Evolutionary conservation across 2,329 filamentous ascomycete genomes (phyloP).

Genomic region (Hypoxylon sp.): DNA sequence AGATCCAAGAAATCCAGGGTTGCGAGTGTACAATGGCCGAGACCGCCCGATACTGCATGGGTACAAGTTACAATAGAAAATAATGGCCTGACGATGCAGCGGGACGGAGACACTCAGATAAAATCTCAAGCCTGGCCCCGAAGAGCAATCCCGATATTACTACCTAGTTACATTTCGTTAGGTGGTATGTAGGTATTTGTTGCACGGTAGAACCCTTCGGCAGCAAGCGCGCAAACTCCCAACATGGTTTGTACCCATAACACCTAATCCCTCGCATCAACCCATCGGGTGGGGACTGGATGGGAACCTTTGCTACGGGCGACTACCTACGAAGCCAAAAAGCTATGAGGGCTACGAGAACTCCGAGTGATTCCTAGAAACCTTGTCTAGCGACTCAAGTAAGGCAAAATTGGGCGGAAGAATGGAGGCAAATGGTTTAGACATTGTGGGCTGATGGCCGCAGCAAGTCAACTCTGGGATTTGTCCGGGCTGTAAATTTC

Average conservation of each 20-base stretch:
- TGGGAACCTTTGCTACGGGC: not conserved
- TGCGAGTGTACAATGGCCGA: conserved; percentile 46
- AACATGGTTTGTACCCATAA: not conserved
- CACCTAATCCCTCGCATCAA: not conserved
- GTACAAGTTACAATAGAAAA: conserved; percentile 43
- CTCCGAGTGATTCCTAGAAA: conserved; percentile 27
- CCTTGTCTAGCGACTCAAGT: not conserved
- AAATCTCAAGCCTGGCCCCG: conserved; percentile 32
- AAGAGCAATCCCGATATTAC: conserved; percentile 36
- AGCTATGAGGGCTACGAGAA: not conserved
- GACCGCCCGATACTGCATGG: conserved; percentile 49
- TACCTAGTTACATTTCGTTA: conserved; percentile 2
- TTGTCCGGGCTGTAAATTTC: conserved; percentile 35
- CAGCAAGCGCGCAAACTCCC: conserved; percentile 3
- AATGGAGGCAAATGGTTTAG: conserved; percentile 31
- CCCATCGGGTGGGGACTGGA: not conserved
- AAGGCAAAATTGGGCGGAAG: conserved; percentile 15
- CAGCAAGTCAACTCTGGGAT: conserved; percentile 35
- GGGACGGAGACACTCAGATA: conserved; percentile 41
- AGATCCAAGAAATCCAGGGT: conserved; percentile 30
- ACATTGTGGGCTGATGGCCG: conserved; percentile 43
- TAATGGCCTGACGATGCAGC: conserved; percentile 50
- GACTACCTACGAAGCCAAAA: not conserved
- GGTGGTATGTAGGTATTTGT: too few relatives aligned
- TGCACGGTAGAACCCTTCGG: conserved; percentile 9